Evolutionary conservation across 345 rosid species (phyloP).

Genomic region (Passiflora organensis): DNA sequence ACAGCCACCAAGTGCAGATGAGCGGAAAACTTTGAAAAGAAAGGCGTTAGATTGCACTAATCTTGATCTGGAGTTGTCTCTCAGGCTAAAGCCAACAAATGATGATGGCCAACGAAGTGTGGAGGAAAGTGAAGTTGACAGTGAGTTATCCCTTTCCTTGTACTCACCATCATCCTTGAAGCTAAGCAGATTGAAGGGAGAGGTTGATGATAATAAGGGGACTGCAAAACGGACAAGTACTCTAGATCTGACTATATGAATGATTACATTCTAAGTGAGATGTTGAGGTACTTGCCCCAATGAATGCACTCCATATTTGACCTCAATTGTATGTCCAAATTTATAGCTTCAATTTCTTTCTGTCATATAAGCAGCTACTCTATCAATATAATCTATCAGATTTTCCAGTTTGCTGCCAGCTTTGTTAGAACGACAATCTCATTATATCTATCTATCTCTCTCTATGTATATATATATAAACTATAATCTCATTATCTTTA

Average conservation of each 20-base stretch:
- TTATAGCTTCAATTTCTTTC: neutral
- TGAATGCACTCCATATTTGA: conserved; percentile 5
- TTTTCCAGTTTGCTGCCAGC: too few relatives aligned
- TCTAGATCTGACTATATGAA: conserved; percentile 97
- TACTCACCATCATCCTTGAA: conserved; percentile 27
- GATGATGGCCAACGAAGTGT: conserved; percentile 8
- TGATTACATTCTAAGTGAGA: conserved; percentile 83
- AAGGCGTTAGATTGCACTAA: conserved; percentile 24
- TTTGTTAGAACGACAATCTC: too few relatives aligned
- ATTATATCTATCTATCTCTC: too few relatives aligned
- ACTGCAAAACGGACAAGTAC: conserved; percentile 61
- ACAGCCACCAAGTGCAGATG: conserved; percentile 11
- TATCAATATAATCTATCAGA: neutral
- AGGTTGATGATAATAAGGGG: conserved; percentile 19
- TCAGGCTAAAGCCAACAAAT: conserved; percentile 9
- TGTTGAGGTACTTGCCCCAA: conserved; percentile 72
- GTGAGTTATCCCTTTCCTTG: conserved; percentile 21
- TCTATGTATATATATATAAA: neutral
- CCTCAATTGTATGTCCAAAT: conserved; percentile 8
- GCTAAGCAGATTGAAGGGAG: conserved; percentile 38
- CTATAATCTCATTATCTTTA: too few relatives aligned
- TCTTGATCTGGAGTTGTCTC: conserved; percentile 22
- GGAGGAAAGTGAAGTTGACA: conserved; percentile 9
- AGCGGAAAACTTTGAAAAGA: conserved; percentile 32
- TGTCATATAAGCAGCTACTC: neutral